phyloP scores from a whole-genome alignment of 1,284 basidiomycete species.

The Sporisorium sorghi region DNA sequence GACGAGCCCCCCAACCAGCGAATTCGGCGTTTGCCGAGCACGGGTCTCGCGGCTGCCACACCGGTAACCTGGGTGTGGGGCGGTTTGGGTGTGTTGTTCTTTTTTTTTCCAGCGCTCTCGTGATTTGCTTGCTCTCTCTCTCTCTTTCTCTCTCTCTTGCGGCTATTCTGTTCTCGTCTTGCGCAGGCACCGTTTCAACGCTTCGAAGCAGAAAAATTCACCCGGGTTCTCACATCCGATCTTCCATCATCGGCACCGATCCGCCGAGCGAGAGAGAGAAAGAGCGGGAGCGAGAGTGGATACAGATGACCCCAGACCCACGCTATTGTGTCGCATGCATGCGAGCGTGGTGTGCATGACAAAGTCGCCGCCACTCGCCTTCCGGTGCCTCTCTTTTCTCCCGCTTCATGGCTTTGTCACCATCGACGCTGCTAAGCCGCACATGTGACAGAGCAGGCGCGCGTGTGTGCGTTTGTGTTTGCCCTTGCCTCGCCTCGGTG shows the following conservation, averaged over 20 bases:
- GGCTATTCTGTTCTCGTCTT: too few relatives aligned
- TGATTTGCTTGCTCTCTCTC: too few relatives aligned
- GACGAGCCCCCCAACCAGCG: too few relatives aligned
- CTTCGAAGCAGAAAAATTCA: background rate
- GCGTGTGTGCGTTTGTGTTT: background rate
- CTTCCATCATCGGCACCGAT: background rate
- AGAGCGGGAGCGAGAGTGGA: too few relatives aligned
- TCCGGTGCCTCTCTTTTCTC: too few relatives aligned
- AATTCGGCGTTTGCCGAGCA: conserved; percentile 27
- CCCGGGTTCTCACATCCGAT: background rate
- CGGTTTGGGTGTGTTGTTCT: too few relatives aligned
- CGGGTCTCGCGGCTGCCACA: conserved; percentile 8
- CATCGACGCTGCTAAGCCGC: conserved; percentile 3
- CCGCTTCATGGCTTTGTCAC: conserved; percentile 7
- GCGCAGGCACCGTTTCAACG: background rate
- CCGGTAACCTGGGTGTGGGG: conserved; percentile 19
- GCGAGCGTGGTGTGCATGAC: too few relatives aligned
- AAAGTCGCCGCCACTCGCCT: too few relatives aligned
- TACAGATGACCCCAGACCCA: conserved; percentile 27
- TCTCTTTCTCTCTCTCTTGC: too few relatives aligned
- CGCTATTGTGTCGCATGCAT: background rate
- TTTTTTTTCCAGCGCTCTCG: too few relatives aligned
- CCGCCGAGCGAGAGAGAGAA: too few relatives aligned
- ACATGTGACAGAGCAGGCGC: conserved; percentile 15
- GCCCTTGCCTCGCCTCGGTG: conserved; percentile 2